phyloP scores from a whole-genome alignment of 2,329 filamentous ascomycete genomes.

The Ophiocordyceps camponoti-rufipedis region DNA sequence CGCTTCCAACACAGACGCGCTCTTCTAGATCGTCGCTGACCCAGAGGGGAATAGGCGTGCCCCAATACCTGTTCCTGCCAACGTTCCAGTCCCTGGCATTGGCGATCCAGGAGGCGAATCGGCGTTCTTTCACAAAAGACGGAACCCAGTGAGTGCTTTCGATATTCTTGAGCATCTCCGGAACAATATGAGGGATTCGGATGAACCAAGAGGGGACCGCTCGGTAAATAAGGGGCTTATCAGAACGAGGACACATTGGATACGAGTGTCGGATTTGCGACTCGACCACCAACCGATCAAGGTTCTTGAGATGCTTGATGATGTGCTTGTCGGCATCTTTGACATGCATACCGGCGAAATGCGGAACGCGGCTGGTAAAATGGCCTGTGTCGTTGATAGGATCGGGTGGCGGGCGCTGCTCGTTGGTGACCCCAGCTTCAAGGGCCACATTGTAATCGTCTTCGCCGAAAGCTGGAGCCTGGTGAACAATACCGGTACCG shows the following conservation, averaged over 20 bases:
- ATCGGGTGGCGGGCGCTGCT: slow-evolving; percentile 65
- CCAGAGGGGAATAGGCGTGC: slow-evolving; percentile 83
- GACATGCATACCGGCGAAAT: slow-evolving; percentile 77
- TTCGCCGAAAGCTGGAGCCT: slow-evolving; percentile 84
- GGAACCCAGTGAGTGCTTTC: slow-evolving; percentile 86
- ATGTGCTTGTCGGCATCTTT: slow-evolving; percentile 88
- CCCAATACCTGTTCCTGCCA: slow-evolving; percentile 87
- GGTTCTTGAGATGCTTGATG: slow-evolving; percentile 69
- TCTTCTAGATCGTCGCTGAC: slow-evolving; percentile 79
- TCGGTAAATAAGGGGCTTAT: slow-evolving; percentile 82
- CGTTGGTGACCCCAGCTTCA: slow-evolving; percentile 57
- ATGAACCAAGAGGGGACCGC: slow-evolving; percentile 94
- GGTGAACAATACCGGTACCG: slow-evolving; percentile 87
- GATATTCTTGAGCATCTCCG: slow-evolving; percentile 79
- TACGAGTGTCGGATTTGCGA: slow-evolving; percentile 83
- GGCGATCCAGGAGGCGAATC: slow-evolving; percentile 80
- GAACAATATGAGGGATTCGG: slow-evolving; percentile 66
- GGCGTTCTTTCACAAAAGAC: slow-evolving; percentile 72
- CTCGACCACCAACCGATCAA: slow-evolving; percentile 63
- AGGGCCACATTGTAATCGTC: slow-evolving; percentile 83
- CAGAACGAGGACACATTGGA: slow-evolving; percentile 87
- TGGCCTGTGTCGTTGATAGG: slow-evolving; percentile 73
- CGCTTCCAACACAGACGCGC: slow-evolving; percentile 68
- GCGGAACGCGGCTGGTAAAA: slow-evolving; percentile 58
- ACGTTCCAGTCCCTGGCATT: slow-evolving; percentile 94